Conservation (phyloP, 306 rosid species). For the Chamaecrista fasciculata region DNA sequence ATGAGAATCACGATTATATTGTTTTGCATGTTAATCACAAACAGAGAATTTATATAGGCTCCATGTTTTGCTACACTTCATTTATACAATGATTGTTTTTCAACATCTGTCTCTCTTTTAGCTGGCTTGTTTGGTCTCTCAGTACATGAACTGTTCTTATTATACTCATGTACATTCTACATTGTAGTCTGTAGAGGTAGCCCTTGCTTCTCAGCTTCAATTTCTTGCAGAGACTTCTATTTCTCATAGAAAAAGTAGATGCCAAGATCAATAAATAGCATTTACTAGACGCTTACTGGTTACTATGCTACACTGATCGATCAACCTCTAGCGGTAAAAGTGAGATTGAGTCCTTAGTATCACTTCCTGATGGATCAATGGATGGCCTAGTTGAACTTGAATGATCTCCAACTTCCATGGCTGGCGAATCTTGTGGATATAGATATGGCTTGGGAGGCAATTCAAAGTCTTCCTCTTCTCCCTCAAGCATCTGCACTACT, state of each 20-base stretch:
- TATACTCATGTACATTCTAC: too few species aligned
- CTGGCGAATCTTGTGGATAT: not conserved
- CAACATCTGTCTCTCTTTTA: too few species aligned
- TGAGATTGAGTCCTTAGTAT: not conserved
- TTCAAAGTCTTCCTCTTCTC: conserved; percentile 4
- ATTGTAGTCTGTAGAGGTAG: not conserved
- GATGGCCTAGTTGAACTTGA: not conserved
- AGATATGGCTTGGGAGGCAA: conserved; percentile 33
- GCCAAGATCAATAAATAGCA: not conserved
- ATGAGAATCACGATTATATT: too few species aligned
- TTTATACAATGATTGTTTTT: too few species aligned
- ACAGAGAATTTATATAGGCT: too few species aligned
- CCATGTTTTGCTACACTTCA: too few species aligned
- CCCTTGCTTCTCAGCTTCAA: not conserved
- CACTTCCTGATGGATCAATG: not conserved
- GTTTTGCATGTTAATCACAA: too few species aligned
- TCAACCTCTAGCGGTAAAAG: not conserved
- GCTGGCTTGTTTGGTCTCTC: too few species aligned
- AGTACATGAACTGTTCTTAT: too few species aligned
- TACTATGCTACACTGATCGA: not conserved
- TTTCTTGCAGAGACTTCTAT: too few species aligned
- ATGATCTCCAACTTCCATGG: not conserved
- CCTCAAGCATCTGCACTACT: conserved; percentile 40
- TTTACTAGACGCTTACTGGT: not conserved
- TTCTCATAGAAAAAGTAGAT: not conserved